Conservation (phyloP, 305 asterid genomes). For the Fraxinus velutina region DNA sequence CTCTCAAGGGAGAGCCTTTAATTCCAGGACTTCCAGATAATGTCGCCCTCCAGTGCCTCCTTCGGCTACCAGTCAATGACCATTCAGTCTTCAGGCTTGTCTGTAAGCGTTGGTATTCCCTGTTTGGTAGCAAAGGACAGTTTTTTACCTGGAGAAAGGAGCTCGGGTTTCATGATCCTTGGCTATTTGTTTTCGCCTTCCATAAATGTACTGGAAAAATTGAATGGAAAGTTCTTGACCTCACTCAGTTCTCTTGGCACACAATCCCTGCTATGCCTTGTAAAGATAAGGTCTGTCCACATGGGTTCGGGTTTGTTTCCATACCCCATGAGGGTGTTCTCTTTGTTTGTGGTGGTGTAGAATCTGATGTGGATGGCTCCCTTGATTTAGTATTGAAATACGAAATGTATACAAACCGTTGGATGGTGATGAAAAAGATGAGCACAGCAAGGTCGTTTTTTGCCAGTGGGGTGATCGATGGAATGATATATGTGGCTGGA, state of each 20-base stretch:
- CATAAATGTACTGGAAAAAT: constrained; percentile 85
- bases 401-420: constrained; percentile 66
- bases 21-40: constrained; percentile 94
- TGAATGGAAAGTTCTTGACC: constrained; percentile 83
- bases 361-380: constrained; percentile 78
- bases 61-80: constrained; percentile 63
- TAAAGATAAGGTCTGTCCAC: constrained; percentile 82
- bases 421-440: constrained; percentile 90
- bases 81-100: constrained; percentile 55
- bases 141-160: constrained; percentile 70
- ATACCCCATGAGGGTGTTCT: constrained; percentile 66
- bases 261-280: constrained; percentile 89
- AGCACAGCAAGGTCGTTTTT: constrained; percentile 78
- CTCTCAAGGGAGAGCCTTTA: constrained; percentile 53
- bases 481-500: constrained; percentile 84
- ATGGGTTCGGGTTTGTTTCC: constrained; percentile 86
- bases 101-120: constrained; percentile 70
- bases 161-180: constrained; percentile 78
- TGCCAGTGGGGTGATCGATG: constrained; percentile 78
- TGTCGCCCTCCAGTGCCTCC: constrained; percentile 77
- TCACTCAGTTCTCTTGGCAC: constrained; percentile 69
- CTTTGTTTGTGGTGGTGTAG: constrained; percentile 78
- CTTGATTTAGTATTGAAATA: constrained; percentile 75
- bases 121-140: constrained; percentile 70
- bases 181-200: constrained; percentile 77